Evolutionary conservation across 148 eudicot species (phyloP).

Genomic region (Amaranthus palmeri): DNA sequence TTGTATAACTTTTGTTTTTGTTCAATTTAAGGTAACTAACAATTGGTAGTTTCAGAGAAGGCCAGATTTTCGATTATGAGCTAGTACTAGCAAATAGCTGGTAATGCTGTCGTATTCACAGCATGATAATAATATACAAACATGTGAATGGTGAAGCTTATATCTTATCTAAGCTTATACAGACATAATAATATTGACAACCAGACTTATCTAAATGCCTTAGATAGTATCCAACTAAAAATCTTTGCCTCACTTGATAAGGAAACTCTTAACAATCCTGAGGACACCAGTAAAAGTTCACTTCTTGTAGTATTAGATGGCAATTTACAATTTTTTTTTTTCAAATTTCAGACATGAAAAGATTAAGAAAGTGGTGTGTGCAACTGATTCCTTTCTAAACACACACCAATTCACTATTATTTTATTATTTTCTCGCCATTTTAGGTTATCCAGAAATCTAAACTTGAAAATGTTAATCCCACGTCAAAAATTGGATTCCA

Average conservation of each 20-base stretch:
- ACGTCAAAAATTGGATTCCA: background rate
- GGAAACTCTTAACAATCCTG: slow-evolving; percentile 4
- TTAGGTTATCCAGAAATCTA: no score
- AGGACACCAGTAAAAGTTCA: background rate
- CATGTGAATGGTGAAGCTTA: slow-evolving; percentile 16
- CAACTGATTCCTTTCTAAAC: background rate
- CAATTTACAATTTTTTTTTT: background rate
- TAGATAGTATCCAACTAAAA: slow-evolving; percentile 1
- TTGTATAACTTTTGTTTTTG: background rate
- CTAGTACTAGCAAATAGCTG: slow-evolving; percentile 1
- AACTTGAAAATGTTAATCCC: no score
- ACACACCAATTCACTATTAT: background rate
- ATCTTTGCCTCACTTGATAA: slow-evolving; percentile 5
- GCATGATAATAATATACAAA: slow-evolving; percentile 18
- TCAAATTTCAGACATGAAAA: background rate
- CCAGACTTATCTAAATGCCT: slow-evolving; percentile 12
- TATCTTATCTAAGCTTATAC: background rate
- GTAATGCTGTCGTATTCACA: background rate
- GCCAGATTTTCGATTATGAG: slow-evolving; percentile 8
- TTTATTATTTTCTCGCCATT: no score
- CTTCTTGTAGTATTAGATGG: background rate
- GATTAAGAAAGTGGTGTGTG: background rate
- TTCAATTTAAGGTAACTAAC: slow-evolving; percentile 3
- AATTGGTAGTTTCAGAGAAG: slow-evolving; percentile 4
- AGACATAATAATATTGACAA: slow-evolving; percentile 10